phyloP scores from a whole-genome alignment of 1,284 basidiomycete species.

The Apiotrichum gamsii region DNA sequence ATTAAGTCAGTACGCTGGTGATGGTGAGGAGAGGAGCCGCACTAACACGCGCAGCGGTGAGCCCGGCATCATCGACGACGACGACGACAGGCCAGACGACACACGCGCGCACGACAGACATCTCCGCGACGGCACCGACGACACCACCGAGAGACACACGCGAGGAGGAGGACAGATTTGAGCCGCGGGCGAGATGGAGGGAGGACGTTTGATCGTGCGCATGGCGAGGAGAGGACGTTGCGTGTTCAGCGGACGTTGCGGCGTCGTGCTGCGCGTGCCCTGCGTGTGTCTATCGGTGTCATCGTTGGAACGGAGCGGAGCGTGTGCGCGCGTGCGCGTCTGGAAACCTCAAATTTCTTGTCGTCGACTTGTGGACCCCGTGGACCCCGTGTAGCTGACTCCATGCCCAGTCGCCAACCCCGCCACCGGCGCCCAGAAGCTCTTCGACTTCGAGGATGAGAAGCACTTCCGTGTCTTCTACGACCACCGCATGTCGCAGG shows the following conservation, averaged over 20 bases:
- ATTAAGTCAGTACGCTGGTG: too few species aligned
- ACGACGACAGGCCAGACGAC: too few species aligned
- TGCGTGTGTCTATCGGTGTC: neutral
- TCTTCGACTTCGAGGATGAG: conserved; percentile 90
- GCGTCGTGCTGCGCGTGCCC: neutral
- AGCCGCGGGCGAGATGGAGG: too few species aligned
- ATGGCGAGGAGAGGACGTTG: too few species aligned
- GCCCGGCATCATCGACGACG: too few species aligned
- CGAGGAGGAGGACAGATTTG: too few species aligned
- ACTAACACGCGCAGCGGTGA: too few species aligned
- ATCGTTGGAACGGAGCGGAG: neutral
- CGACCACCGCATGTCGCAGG: conserved; percentile 94
- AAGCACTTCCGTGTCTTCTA: conserved; percentile 85
- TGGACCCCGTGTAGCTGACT: conserved; percentile 98
- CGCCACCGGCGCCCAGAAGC: conserved; percentile 95
- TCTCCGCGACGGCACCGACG: too few species aligned
- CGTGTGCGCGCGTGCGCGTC: neutral
- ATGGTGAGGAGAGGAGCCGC: too few species aligned
- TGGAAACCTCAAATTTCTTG: neutral
- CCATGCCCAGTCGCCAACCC: conserved; percentile 96
- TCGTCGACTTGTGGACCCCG: neutral
- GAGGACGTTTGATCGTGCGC: too few species aligned
- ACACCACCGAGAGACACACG: too few species aligned
- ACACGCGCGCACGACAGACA: too few species aligned
- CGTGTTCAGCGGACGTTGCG: neutral